These are phyloP conservation scores for Termitomyces sp. DNA, from an alignment of 768 basidiomycete species.

Conservation along the genomic window DNA sequence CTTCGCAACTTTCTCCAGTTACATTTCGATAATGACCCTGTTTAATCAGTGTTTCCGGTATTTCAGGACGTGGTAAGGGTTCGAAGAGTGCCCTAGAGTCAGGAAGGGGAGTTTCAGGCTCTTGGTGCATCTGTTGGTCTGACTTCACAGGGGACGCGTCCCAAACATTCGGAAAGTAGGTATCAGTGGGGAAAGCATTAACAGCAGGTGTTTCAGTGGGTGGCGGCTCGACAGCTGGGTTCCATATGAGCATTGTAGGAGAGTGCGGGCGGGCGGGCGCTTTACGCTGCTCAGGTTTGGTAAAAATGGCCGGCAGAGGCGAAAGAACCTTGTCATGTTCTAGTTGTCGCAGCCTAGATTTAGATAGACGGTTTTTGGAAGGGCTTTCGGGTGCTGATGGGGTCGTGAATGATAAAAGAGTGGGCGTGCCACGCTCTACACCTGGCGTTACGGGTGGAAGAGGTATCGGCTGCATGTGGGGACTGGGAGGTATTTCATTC, in stretches of 20 bases:
- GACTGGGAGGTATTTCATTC: slow-evolving; percentile 59
- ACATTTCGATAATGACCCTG: slow-evolving; percentile 74
- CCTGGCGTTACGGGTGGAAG: slow-evolving; percentile 42
- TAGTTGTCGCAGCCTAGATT: slow-evolving; percentile 11
- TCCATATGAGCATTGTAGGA: slow-evolving; percentile 71
- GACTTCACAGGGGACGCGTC: slow-evolving; percentile 50
- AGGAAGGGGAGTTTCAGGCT: slow-evolving; percentile 27
- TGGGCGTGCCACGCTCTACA: slow-evolving; percentile 14
- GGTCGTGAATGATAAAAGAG: slow-evolving; percentile 9
- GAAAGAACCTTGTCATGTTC: slow-evolving; percentile 15
- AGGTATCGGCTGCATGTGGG: slow-evolving; percentile 41
- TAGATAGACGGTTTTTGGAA: slow-evolving; percentile 4
- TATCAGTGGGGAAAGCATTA: slow-evolving; percentile 63
- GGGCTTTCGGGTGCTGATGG: slow-evolving; percentile 9
- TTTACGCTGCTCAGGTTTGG: slow-evolving; percentile 11
- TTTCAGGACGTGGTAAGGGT: slow-evolving; percentile 52
- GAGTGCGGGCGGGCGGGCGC: slow-evolving; percentile 44
- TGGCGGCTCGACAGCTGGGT: slow-evolving; percentile 75
- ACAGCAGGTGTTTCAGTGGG: slow-evolving; percentile 52
- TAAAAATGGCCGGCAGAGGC: slow-evolving; percentile 16
- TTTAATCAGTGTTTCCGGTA: slow-evolving; percentile 60
- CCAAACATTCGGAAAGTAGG: slow-evolving; percentile 86
- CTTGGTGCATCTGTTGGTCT: slow-evolving; percentile 30
- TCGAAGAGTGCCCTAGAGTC: slow-evolving; percentile 52
- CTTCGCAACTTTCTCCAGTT: slow-evolving; percentile 38